phyloP scores from a whole-genome alignment of 805 yeast genomes.

The Cyberlindnera mrakii region DNA sequence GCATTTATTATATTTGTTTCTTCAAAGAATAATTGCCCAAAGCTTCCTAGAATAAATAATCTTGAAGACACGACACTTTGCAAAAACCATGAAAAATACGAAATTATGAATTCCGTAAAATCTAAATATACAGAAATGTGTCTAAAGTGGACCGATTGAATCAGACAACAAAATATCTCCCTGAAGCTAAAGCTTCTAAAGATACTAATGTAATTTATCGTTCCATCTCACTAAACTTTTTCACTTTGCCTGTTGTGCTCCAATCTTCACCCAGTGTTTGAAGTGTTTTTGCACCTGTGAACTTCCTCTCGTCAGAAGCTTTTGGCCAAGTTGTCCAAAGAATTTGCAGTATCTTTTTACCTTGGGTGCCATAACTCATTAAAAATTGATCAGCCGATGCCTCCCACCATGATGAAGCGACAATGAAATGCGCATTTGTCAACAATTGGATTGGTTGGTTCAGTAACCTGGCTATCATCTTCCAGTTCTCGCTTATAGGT shows the following conservation, averaged over 20 bases:
- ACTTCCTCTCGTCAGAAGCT: slow-evolving; percentile 43
- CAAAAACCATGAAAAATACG: too few species aligned
- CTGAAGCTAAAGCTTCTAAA: background rate
- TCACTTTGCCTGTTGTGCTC: slow-evolving; percentile 39
- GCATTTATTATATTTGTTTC: too few species aligned
- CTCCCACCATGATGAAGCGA: slow-evolving; percentile 90
- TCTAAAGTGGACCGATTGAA: too few species aligned
- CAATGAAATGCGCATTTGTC: slow-evolving; percentile 63
- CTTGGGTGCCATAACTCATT: slow-evolving; percentile 63
- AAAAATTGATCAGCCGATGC: slow-evolving; percentile 56
- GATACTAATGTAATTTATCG: slow-evolving; percentile 8
- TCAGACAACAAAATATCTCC: background rate
- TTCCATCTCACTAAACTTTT: slow-evolving; percentile 31
- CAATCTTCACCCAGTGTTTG: slow-evolving; percentile 79
- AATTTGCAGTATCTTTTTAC: slow-evolving; percentile 47
- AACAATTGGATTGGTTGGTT: slow-evolving; percentile 48
- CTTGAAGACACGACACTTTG: too few species aligned
- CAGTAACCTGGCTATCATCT: slow-evolving; percentile 60
- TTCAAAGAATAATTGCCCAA: too few species aligned
- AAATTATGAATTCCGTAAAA: too few species aligned
- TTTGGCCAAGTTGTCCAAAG: slow-evolving; percentile 47
- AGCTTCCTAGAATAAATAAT: too few species aligned
- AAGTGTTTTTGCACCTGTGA: slow-evolving; percentile 76
- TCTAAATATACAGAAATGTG: too few species aligned
- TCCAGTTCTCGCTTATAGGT: slow-evolving; percentile 60